Evolutionary conservation across 768 basidiomycete genomes (phyloP), one percentile per base, ranked within the genome.

Genomic region (Kwoniella sp.): DNA sequence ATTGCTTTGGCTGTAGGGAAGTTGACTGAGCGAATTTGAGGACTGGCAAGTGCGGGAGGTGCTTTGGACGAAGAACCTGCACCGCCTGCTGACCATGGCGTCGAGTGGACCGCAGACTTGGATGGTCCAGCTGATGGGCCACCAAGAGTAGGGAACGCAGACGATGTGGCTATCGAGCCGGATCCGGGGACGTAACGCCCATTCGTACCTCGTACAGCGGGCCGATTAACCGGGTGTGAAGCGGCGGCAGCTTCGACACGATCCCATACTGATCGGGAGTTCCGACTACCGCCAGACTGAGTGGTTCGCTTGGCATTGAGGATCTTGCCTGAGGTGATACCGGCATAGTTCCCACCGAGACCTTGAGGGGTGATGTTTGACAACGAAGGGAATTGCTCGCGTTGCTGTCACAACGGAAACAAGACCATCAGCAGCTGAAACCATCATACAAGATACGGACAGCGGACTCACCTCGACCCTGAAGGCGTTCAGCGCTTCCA

Each of bases 271-370:
- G 88, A 85, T 55, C 88, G 83, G 1, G 88, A 86, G 4, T 67
- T 57, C 83, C 64, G 83, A 83, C 53, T 60, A 1, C 86, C 84
- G 9, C 86, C 84, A 0, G 85, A 81, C 1, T 85, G 83, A 0
- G 90, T 89, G 1, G 86, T 85, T 62, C 90, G 85, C 77, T 93
- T 92, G 36, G 88, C 90, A 69, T 89, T 90, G 60, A 96, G 83
- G 33, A 92, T 88, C 2, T 90, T 87, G 5, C 91, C 92, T 25
- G 88, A 86, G 2, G 90, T 83, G 65, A 93, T 89, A 0, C 87
- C 88, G 0, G 91, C 88, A 68, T 89, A 94, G 48, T 86, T 87
- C 0, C 86, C 82, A 10, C 76, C 77, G 17, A 75, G 55, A 29
- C 64, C 69, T 15, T 50, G 47, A 4, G 73, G 69, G 19, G 70